Conservation (phyloP, 352 stramenopile genomes). For the Pythium grandisporangium region DNA sequence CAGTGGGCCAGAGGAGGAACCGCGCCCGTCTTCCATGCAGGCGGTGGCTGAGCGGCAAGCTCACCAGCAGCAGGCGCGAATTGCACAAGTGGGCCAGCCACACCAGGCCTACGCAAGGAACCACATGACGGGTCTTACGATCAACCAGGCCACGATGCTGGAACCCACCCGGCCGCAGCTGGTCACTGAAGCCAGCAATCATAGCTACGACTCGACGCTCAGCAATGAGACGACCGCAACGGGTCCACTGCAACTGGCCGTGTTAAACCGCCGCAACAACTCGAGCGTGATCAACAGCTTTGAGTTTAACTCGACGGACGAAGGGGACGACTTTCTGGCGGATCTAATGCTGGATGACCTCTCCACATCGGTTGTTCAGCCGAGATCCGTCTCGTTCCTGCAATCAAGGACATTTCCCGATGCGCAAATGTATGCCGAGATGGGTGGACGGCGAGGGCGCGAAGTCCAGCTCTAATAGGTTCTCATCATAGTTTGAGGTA, state of each 20-base stretch:
- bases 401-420: slow-evolving; percentile 68
- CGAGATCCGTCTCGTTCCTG: slow-evolving; percentile 60
- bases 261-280: not conserved
- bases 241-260: no score
- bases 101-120: slow-evolving; percentile 1
- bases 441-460: slow-evolving; percentile 12
- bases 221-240: no score
- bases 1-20: slow-evolving; percentile 12
- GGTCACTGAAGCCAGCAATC: slow-evolving; percentile 1
- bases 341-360: slow-evolving; percentile 27
- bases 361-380: slow-evolving; percentile 34
- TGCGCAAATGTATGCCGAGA: slow-evolving; percentile 58
- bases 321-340: slow-evolving; percentile 7
- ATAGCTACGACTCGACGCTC: slow-evolving; percentile 1
- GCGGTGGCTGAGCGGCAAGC: slow-evolving; percentile 18
- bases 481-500: no score
- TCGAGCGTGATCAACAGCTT: slow-evolving; percentile 32
- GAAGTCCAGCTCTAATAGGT: no score
- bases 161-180: not conserved
- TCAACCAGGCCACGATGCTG: slow-evolving; percentile 1
- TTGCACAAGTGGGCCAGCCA: slow-evolving; percentile 21
- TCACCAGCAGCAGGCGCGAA: slow-evolving; percentile 48
- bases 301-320: slow-evolving; percentile 4
- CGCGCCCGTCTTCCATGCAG: slow-evolving; percentile 10
- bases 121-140: no score